Evolutionary conservation across 169 alveolate species (phyloP).

Genomic region (Plasmodium vivax): DNA sequence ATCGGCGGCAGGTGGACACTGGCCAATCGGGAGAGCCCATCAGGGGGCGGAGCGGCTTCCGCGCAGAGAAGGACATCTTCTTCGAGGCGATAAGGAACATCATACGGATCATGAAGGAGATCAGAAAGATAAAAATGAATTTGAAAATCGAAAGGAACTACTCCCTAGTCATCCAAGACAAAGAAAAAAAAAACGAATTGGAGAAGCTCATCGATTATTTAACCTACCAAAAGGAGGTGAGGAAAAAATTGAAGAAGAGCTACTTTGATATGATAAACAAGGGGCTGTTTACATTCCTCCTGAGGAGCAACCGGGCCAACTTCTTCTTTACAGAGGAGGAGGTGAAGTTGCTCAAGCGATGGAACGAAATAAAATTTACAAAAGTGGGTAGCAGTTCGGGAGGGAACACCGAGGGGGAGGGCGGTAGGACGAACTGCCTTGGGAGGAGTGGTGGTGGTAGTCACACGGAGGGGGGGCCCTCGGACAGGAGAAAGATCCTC

Average conservation of each 20-base stretch:
- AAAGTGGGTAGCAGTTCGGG: not conserved
- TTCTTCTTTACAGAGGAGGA: conserved; percentile 38
- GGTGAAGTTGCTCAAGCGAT: conserved; percentile 18
- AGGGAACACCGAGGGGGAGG: not conserved
- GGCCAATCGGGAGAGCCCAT: not conserved
- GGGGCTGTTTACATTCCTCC: conserved; percentile 40
- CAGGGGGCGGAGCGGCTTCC: not conserved
- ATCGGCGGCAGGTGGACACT: not conserved
- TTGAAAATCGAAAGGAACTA: conserved; percentile 21
- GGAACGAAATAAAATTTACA: conserved; percentile 17
- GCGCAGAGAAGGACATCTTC: conserved; percentile 25
- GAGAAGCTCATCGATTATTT: conserved; percentile 31
- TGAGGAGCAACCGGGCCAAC: conserved; percentile 40
- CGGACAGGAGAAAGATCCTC: not conserved
- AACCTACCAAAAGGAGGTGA: conserved; percentile 23
- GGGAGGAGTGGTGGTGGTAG: not conserved
- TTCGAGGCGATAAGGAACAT: conserved; percentile 46
- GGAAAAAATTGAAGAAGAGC: conserved; percentile 35
- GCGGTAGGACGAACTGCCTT: not conserved
- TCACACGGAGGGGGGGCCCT: not conserved
- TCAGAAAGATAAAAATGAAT: conserved; percentile 30
- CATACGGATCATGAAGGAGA: conserved; percentile 32
- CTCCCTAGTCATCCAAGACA: not conserved
- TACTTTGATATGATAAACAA: conserved; percentile 50
- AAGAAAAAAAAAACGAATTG: conserved; percentile 40